Base-by-base conservation (phyloP, 179 eudicot species). In the Spinacia oleracea region DNA sequence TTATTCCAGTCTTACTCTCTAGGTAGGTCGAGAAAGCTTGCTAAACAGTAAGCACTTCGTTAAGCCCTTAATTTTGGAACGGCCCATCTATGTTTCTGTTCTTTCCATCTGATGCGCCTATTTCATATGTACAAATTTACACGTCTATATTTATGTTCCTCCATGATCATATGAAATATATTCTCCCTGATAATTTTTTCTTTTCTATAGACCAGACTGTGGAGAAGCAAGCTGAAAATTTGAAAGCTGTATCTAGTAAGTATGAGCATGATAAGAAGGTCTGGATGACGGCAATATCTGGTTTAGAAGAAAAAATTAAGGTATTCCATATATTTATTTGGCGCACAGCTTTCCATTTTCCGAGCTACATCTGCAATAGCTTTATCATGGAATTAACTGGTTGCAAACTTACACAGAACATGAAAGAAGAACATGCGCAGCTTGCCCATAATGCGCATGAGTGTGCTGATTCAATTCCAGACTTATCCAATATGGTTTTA, bases 381-480 rank as follows among this genome's bases (percentile, higher is more conserved):
- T 27, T 56, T 66, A 53, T 45, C 45, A 23, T 34, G 43, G 35
- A 34, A 71, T 6, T 66, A 45, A 70, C 56, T 27, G 34, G 43
- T 29, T 48, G 75, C 53, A 59, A 43, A 74, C 38, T 29, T 38
- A 12, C 76, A 32, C 91, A 96, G 99, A 79, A 55, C 74, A 89
- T 96, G 91, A 93, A 86, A 81, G 77, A 85, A 75, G 99, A 96
- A 79, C 98, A 96, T 70, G 74, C 87, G 18, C 85, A 84, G 79
- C 96, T 96, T 42, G 87, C 98, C 63, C 87, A 63, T 46, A 92
- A 89, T 82, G 99, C 99, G 38, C 99, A 96, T 81, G 92, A 90
- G 27, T 91, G 98, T 79, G 90, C 83, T 32, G 94, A 87, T 82
- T 88, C 99, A 81, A 88, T 96, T 77, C 98, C 97, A 1, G 94